Percentiles rank a stretch among this genome's conserved stretches.
Evolutionary conservation across 495 filamentous ascomycete genomes (phyloP).

Genomic region (Chlorociboria aeruginascens): DNA sequence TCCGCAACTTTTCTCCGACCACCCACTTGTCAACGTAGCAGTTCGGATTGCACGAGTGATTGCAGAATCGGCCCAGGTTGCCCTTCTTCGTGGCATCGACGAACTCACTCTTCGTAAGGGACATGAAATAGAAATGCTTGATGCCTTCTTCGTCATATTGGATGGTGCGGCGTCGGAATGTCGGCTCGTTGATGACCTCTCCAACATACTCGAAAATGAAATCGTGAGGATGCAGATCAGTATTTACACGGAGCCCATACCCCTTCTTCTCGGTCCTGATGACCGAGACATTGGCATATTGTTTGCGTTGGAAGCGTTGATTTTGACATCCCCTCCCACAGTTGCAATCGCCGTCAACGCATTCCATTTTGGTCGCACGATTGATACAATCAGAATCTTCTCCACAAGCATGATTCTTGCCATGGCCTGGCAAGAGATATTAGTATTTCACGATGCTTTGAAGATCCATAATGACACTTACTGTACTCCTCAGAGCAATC

Average conservation of each 20-base stretch:
- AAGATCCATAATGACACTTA: conserved; percentile 40
- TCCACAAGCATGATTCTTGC: conserved; percentile 77
- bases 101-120: conserved; percentile 89
- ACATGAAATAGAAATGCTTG: conserved; percentile 99
- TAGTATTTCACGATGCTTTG: conserved; percentile 17
- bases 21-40: conserved; percentile 99
- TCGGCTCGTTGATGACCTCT: conserved; percentile 88
- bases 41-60: conserved; percentile 98
- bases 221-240: conserved; percentile 62
- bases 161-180: conserved; percentile 76
- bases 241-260: conserved; percentile 76
- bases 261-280: conserved; percentile 98
- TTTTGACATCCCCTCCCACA: conserved; percentile 87
- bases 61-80: conserved; percentile 94
- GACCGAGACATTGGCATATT: conserved; percentile 85
- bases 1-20: conserved; percentile 92
- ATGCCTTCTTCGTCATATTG: conserved; percentile 93
- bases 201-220: conserved; percentile 98
- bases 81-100: conserved; percentile 97
- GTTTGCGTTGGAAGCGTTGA: conserved; percentile 81
- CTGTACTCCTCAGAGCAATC: conserved; percentile 94
- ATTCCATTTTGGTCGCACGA: conserved; percentile 95
- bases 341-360: conserved; percentile 67
- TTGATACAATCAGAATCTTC: conserved; percentile 99
- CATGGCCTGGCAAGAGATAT: conserved; percentile 41